Evolutionary conservation across 805 yeast species (phyloP).

Genomic region (Teunomyces aglyptinius): DNA sequence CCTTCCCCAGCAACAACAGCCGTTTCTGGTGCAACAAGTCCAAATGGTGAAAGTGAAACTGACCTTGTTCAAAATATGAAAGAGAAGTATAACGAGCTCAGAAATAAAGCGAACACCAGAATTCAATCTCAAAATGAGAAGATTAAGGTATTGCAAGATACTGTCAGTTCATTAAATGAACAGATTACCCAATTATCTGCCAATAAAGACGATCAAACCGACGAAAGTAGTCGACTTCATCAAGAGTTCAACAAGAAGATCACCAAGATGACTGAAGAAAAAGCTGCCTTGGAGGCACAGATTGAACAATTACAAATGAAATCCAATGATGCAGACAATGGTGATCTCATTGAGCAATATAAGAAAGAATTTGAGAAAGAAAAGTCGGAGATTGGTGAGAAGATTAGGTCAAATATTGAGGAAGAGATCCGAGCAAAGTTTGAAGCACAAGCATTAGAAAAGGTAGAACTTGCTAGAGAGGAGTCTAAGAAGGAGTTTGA

Average conservation of each 20-base stretch:
- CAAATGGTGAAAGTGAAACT: slow-evolving; percentile 5
- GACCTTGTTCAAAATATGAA: slow-evolving; percentile 28
- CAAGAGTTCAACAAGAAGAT: slow-evolving; percentile 8
- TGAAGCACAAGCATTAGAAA: slow-evolving; percentile 8
- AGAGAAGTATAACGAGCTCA: slow-evolving; percentile 30
- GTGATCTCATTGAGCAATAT: slow-evolving; percentile 1
- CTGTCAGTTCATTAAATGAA: slow-evolving; percentile 20
- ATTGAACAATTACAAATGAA: slow-evolving; percentile 28
- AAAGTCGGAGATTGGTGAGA: slow-evolving; percentile 16
- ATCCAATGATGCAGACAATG: slow-evolving; percentile 24
- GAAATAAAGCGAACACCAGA: slow-evolving; percentile 25
- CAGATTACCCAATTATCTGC: slow-evolving; percentile 16
- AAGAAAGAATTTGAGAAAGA: slow-evolving; percentile 18
- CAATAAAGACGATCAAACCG: slow-evolving; percentile 4
- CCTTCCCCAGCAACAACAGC: not conserved
- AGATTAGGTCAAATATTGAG: slow-evolving; percentile 19
- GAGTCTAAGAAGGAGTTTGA: not conserved
- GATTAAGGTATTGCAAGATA: slow-evolving; percentile 25
- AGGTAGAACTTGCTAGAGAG: not conserved
- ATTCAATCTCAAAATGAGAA: slow-evolving; percentile 22
- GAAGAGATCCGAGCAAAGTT: slow-evolving; percentile 20
- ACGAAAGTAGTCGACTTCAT: slow-evolving; percentile 2
- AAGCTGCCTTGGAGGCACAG: slow-evolving; percentile 10
- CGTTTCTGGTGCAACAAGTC: not conserved
- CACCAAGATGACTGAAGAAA: slow-evolving; percentile 12